Evolutionary conservation across 2,329 filamentous ascomycete genomes (phyloP), one percentile per base, ranked within the genome.

Genomic region (Diaporthe helianthi): DNA sequence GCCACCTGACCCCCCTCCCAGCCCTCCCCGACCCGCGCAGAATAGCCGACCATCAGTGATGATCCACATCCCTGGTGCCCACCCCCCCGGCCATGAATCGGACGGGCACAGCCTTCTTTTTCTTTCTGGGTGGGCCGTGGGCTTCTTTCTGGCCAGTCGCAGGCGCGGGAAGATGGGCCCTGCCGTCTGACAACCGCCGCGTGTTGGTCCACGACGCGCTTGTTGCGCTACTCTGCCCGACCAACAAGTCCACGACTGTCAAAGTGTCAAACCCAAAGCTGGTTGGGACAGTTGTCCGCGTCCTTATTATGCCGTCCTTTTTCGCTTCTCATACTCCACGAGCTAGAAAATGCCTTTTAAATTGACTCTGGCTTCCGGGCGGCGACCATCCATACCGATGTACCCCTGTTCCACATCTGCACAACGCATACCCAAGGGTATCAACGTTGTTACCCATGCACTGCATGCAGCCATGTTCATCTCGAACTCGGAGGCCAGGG

Each of bases 381-480:
- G 58, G 58, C 69, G 46, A 54, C 66, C 66, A 55, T 36, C 69
- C 69, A 53, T 38, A 60, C 41, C 33, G n/a, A 29, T 58, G 44
- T 54, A 68, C 65, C 69, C 65, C 58, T 70, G 69, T 65, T 31
- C 52, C 51, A 54, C 58, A 31, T 68, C 44, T 65, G 44, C 33
- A 47, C 51, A 38, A 68, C 69, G 67, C 69, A 69, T 71, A 51
- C 67, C 53, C n/a, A 49, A 51, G 67, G 67, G 69, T 55, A 71
- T 63, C 49, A 64, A 66, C 53, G 41, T 67, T 58, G 65, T 13
- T 67, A 47, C 38, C 69, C 66, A 66, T 58, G n/a, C n/a, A n/a
- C n/a, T n/a, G n/a, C n/a, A n/a, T n/a, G 54, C 54, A 58, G 36
- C 54, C 54, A 58, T 68, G 61, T 66, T 52, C 69, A 52, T 69